phyloP scores from a whole-genome alignment of 306 rosid genomes.

The Cucurbita maxima region DNA sequence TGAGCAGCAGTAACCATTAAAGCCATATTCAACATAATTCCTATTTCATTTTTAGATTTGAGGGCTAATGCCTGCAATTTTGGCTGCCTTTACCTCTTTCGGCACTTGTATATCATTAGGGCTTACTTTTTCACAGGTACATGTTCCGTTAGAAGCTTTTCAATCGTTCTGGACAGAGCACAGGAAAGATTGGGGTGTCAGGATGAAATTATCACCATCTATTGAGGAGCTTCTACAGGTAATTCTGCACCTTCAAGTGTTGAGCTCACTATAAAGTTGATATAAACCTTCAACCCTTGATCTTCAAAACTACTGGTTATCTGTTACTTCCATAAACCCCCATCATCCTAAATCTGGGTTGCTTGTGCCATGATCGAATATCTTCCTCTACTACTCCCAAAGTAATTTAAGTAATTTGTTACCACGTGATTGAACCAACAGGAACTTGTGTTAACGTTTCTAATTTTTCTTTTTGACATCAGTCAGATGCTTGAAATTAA shows the following conservation, averaged over 20 bases:
- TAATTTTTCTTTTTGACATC: background rate
- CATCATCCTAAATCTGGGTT: background rate
- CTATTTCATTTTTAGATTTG: background rate
- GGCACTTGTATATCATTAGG: background rate
- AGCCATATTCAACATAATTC: background rate
- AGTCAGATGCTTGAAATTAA: background rate
- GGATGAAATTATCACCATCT: constrained; percentile 48
- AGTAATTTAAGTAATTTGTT: background rate
- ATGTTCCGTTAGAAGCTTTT: constrained; percentile 67
- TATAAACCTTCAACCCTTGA: background rate
- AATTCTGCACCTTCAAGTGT: background rate
- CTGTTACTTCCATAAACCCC: background rate
- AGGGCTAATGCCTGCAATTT: background rate
- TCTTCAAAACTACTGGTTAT: background rate
- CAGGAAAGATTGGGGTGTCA: constrained; percentile 62
- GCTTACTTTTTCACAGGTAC: constrained; percentile 39
- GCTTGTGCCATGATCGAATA: background rate
- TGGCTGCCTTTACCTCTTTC: background rate
- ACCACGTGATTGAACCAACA: background rate
- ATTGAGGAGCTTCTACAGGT: constrained; percentile 79
- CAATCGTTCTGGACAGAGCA: constrained; percentile 59
- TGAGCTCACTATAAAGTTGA: background rate
- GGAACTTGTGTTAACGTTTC: background rate
- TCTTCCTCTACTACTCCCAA: background rate
- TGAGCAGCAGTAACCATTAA: constrained; percentile 11